A percentile compares a stretch with the other conserved stretches of the same genome.
These are phyloP conservation scores for Aquilaria agallochum DNA, from an alignment of 441 rosid species.

Conservation along the genomic window DNA sequence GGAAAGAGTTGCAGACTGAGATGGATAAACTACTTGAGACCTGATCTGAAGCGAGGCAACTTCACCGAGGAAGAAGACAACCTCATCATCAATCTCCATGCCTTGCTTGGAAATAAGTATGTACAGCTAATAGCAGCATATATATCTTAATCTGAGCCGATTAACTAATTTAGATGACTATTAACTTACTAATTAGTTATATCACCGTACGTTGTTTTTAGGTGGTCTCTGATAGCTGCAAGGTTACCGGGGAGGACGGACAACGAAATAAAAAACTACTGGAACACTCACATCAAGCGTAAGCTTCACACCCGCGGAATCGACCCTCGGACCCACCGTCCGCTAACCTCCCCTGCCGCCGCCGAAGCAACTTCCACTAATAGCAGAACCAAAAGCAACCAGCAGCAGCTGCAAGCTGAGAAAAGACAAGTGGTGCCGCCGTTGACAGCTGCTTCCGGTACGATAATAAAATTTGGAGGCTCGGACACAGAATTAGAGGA, in stretches of 20 bases:
- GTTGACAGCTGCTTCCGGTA: too few relatives aligned
- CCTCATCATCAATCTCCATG: slow-evolving; percentile 33
- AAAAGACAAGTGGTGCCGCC: background rate
- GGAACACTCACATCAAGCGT: slow-evolving; percentile 44
- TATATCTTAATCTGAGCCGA: too few relatives aligned
- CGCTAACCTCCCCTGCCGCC: slow-evolving; percentile 3
- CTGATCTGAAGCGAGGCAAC: slow-evolving; percentile 43
- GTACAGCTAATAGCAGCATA: background rate
- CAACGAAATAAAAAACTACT: slow-evolving; percentile 41
- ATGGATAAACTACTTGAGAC: slow-evolving; percentile 42
- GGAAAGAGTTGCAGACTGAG: slow-evolving; percentile 42
- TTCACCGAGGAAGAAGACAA: slow-evolving; percentile 41
- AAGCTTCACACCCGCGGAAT: slow-evolving; percentile 35
- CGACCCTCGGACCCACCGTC: slow-evolving; percentile 35
- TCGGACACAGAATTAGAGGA: slow-evolving; percentile 21
- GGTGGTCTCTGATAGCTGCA: slow-evolving; percentile 43
- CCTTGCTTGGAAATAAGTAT: slow-evolving; percentile 41
- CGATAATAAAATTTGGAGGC: background rate
- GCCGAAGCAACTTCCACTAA: slow-evolving; percentile 1
- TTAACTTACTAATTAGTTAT: background rate
- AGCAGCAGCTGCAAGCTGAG: background rate
- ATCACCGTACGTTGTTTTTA: slow-evolving; percentile 2
- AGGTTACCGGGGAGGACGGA: slow-evolving; percentile 40
- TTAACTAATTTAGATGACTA: too few relatives aligned
- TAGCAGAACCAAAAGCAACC: background rate